These are phyloP conservation scores for Lactarius evosmus DNA, from an alignment of 768 basidiomycete genomes.

Conservation along the genomic window DNA sequence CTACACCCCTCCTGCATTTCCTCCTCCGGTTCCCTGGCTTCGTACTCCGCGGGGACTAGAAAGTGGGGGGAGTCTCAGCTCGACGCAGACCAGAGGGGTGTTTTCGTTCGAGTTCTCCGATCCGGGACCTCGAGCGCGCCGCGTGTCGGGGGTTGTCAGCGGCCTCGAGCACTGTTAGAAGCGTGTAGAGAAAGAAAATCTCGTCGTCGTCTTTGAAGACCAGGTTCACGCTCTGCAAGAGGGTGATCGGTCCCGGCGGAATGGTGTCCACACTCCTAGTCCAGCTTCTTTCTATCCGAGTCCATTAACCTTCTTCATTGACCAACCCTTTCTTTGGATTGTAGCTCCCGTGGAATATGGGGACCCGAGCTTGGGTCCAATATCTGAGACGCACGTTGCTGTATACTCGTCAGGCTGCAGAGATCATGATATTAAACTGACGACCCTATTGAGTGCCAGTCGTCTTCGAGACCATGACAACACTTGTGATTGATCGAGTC, in stretches of 20 bases:
- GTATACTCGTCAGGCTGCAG: no score
- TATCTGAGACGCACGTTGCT: no score
- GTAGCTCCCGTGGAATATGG: no score
- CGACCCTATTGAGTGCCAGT: no score
- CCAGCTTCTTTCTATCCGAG: not conserved
- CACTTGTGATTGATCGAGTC: no score
- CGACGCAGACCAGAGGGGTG: slow-evolving; percentile 52
- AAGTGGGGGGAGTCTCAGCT: slow-evolving; percentile 35
- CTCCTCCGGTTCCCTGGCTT: slow-evolving; percentile 22
- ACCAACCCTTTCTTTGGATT: no score
- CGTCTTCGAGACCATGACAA: no score
- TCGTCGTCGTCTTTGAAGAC: slow-evolving; percentile 75
- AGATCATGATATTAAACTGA: no score
- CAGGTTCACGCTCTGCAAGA: slow-evolving; percentile 31
- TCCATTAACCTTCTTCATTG: not conserved
- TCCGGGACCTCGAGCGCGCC: slow-evolving; percentile 57
- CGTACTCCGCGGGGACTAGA: not conserved
- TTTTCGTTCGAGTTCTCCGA: slow-evolving; percentile 62
- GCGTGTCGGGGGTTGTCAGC: slow-evolving; percentile 24
- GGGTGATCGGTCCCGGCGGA: slow-evolving; percentile 19
- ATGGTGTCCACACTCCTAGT: not conserved
- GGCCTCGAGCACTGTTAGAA: slow-evolving; percentile 40
- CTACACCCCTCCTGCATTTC: slow-evolving; percentile 1
- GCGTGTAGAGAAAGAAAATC: slow-evolving; percentile 44
- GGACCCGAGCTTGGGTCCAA: no score